Evolutionary conservation across 139 green algal genomes (phyloP), one percentile per base, ranked within the genome.

Genomic region (Chlamydomonas eustigma): DNA sequence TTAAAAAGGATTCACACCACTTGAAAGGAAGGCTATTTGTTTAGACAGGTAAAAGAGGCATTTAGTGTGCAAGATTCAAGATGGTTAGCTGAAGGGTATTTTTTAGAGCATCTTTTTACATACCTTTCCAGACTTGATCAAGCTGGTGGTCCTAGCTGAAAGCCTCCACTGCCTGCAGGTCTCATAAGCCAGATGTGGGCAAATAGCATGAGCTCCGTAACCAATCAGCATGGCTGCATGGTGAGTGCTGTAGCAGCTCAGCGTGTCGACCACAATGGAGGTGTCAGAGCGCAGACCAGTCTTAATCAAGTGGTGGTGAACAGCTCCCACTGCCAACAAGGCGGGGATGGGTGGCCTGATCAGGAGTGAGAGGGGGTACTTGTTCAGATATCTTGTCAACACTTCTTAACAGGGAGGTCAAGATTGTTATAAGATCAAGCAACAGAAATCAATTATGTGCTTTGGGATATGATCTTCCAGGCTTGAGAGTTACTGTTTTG

Each of bases 271-370:
- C 5, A 98, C 94, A 66, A 99, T 95, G 63, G 92, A 98, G 8
- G 95, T 97, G 77, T 97, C 89, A 8, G 87, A 91, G 79, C 92
- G 68, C 37, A 75, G 37, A 4, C 68, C 68, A 63, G 68, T 63
- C 68, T 74, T 64, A 87, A 99, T 99, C 50, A 99, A 92, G 89
- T 98, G 92, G 86, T 99, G 96, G 86, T 99, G 95, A 68, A 98
- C 93, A 0, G 96, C 93, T 24, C 96, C 96, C 3, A 93, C 88
- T 0, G 92, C 95, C 71, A 98, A 84, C 76, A 99, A 88, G 31
- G 89, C 84, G 30, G 96, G 94, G 81, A 99, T 97, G 52, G 92
- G 89, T n/a, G 89, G 85, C 4, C 37, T 28, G 12, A 51, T n/a
- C n/a, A n/a, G n/a, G 50, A 36, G 83, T 36, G 37, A 18, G 44